Conservation (phyloP, 1,284 basidiomycete genomes). For the Rhodotorula sp. region DNA sequence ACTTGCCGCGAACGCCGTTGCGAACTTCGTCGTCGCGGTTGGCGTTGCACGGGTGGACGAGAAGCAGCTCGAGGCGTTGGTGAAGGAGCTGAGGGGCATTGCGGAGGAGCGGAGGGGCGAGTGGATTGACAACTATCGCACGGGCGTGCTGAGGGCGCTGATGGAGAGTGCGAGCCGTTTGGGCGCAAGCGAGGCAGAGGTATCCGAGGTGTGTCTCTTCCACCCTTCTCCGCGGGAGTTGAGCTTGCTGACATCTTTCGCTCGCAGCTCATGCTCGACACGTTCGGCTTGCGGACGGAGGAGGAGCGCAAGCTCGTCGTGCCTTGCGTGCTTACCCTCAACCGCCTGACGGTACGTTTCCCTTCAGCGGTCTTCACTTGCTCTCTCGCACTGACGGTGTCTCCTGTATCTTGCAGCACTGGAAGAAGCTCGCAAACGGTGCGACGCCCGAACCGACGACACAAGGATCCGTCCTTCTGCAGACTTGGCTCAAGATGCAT, state of each 20-base stretch:
- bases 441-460: constrained; percentile 56
- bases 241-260: constrained; percentile 11
- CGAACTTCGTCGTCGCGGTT: constrained; percentile 84
- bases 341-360: constrained; percentile 57
- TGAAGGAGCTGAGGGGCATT: constrained; percentile 60
- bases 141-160: constrained; percentile 66
- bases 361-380: no score
- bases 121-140: constrained; percentile 59
- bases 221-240: no score
- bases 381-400: constrained; percentile 46
- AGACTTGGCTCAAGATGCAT: constrained; percentile 69
- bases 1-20: constrained; percentile 75
- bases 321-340: constrained; percentile 63
- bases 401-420: constrained; percentile 30
- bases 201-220: constrained; percentile 47
- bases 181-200: constrained; percentile 46
- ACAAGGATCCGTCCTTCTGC: constrained; percentile 81
- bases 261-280: constrained; percentile 59
- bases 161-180: constrained; percentile 64
- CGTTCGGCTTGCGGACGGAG: constrained; percentile 58
- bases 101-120: constrained; percentile 58
- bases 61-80: constrained; percentile 60
- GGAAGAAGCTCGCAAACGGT: constrained; percentile 32
- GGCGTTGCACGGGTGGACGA: constrained; percentile 62
- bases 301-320: constrained; percentile 58